These are phyloP conservation scores for Chrysoporthe deuterocubensis DNA, from an alignment of 2,329 filamentous ascomycete species.

Conservation along the genomic window DNA sequence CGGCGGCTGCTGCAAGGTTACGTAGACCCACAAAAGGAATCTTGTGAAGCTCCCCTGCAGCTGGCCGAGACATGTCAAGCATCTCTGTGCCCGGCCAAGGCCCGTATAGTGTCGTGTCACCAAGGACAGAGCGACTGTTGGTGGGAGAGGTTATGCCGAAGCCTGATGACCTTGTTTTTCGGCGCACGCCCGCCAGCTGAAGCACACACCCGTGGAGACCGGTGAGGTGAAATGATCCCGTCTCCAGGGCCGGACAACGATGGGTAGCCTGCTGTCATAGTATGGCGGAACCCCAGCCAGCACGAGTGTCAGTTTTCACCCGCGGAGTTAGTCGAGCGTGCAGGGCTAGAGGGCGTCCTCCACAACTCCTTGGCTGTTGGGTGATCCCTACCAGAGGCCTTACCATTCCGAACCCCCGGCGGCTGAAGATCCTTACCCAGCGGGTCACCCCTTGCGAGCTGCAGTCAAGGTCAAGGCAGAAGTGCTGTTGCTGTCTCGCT, in stretches of 20 bases:
- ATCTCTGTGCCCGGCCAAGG: slow-evolving; percentile 14
- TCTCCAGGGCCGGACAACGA: neutral
- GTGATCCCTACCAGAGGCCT: neutral
- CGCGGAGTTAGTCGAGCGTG: slow-evolving; percentile 4
- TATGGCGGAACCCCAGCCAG: neutral
- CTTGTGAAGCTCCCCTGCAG: slow-evolving; percentile 12
- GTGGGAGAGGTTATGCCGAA: slow-evolving; percentile 10
- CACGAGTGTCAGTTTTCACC: slow-evolving; percentile 18
- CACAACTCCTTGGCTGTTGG: neutral
- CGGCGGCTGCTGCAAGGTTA: slow-evolving; percentile 5
- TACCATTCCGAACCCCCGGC: neutral
- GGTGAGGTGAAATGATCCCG: too few species aligned
- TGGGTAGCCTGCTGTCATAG: slow-evolving; percentile 4
- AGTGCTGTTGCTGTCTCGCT: too few species aligned
- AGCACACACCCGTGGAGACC: neutral
- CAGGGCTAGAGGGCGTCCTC: neutral
- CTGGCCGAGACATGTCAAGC: slow-evolving; percentile 26
- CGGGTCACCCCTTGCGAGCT: neutral
- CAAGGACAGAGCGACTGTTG: slow-evolving; percentile 10
- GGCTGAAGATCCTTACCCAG: neutral
- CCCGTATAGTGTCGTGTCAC: slow-evolving; percentile 20
- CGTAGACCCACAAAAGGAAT: slow-evolving; percentile 4
- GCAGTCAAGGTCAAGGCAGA: neutral
- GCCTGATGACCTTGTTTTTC: slow-evolving; percentile 14
- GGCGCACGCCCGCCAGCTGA: slow-evolving; percentile 8